A percentile compares a stretch with the other conserved stretches of the same genome.
These are phyloP conservation scores for Pleodorina starrii DNA, from an alignment of 139 green algal genomes.

Conservation along the genomic window DNA sequence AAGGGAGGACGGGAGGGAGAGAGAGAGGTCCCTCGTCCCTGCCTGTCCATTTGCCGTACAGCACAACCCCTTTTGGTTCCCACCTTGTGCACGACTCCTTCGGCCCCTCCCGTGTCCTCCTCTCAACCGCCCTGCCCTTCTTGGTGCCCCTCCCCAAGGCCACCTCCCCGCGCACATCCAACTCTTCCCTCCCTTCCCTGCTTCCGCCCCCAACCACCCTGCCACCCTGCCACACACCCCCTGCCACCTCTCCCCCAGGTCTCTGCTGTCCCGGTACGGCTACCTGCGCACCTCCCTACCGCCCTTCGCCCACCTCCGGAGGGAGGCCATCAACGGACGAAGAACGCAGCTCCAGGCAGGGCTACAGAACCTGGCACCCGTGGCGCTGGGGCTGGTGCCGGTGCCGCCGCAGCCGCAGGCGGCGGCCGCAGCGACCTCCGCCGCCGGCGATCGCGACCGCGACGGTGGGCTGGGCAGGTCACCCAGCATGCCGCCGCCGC, in stretches of 20 bases:
- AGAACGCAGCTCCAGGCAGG: background rate
- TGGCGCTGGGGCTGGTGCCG: background rate
- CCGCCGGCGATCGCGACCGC: too few relatives aligned
- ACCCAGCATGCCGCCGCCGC: constrained; percentile 18
- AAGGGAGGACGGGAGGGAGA: background rate
- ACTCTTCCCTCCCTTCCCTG: too few relatives aligned
- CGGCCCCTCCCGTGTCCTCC: background rate
- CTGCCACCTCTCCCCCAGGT: background rate
- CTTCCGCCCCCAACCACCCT: too few relatives aligned
- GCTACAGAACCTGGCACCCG: background rate
- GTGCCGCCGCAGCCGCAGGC: constrained; percentile 13
- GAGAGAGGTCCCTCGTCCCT: too few relatives aligned
- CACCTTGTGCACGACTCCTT: background rate
- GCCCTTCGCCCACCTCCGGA: constrained; percentile 3
- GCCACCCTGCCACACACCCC: too few relatives aligned
- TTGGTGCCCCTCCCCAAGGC: too few relatives aligned
- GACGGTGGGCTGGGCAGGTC: background rate
- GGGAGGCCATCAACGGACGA: background rate
- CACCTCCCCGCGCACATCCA: too few relatives aligned
- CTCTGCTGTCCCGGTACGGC: background rate
- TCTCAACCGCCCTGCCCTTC: background rate
- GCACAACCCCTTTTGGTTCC: background rate
- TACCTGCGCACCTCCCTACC: background rate
- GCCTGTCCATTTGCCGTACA: too few relatives aligned
- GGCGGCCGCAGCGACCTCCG: background rate